Base-by-base conservation (phyloP, 1,284 basidiomycete species). In the Ceratobasidium sp. region DNA sequence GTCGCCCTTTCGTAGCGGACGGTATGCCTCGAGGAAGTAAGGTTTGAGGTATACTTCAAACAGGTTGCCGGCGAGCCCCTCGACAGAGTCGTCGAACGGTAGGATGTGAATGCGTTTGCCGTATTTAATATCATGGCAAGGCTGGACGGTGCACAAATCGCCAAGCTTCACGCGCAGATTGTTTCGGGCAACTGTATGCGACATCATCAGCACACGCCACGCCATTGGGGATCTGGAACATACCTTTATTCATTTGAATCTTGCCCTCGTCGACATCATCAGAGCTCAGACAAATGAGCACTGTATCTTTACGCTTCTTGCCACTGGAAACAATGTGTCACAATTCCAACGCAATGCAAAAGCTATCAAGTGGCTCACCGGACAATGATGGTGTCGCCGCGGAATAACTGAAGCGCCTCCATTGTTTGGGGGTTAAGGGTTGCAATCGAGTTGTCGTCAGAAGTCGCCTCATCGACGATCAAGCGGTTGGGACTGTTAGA, bases 21-120 rank as follows among this genome's bases (percentile, higher is more conserved):
- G 90, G 82, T 97, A 97, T 7, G 94, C 94, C 81, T 99, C 97
- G n/a, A 99, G 87, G 90, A 99, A 99, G 81, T 99, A 99, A 0
- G 96, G 97, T 84, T 86, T 98, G 73, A 99, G 88, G 82, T 96
- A 99, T 55, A 99, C 96, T 77, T 99, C 97, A 76, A 99, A 99
- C 73, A 99, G 87, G 82, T 99, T 99, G 35, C 97, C 97, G 74
- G 94, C 96, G 57, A 99, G 84, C 75, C 85, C 97, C 82, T 99
- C 97, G 73, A 99, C 85, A 10, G 96, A 98, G 83, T 99, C 97
- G 76, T 98, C 96, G 77, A 99, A 99, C 12, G 97, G 97, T 27
- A 99, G 84, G 68, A 99, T 87, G 79, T 99, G 97, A 50, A 99
- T 89, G 69, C 96, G 91, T 80, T 99, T 99, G 75, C 97, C 97